phyloP scores from a whole-genome alignment of 306 rosid species.

The Prinsepia uniflora region DNA sequence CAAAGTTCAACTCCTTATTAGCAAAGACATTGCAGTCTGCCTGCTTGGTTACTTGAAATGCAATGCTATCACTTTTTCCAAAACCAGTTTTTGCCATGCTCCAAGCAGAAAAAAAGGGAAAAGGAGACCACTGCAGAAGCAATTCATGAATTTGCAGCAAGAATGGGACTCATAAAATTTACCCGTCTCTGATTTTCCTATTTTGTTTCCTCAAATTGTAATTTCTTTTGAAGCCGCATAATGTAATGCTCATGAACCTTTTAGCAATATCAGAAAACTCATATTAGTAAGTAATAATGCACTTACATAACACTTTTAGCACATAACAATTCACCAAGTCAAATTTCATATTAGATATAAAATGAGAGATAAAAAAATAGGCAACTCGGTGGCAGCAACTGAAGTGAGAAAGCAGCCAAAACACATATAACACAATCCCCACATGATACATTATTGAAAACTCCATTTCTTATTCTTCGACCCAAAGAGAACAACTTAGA shows the following conservation, averaged over 20 bases:
- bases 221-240: slow-evolving; percentile 55
- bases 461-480: too few relatives aligned
- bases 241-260: slow-evolving; percentile 87
- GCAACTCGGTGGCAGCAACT: slow-evolving; percentile 45
- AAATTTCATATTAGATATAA: slow-evolving; percentile 61
- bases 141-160: too few relatives aligned
- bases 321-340: too few relatives aligned
- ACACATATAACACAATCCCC: slow-evolving; percentile 43
- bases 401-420: slow-evolving; percentile 56
- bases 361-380: slow-evolving; percentile 52
- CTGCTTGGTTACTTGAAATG: too few relatives aligned
- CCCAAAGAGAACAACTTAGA: neutral
- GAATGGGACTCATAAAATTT: too few relatives aligned
- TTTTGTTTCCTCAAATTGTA: slow-evolving; percentile 77
- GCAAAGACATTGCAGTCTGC: too few relatives aligned
- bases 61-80: too few relatives aligned
- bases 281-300: slow-evolving; percentile 14
- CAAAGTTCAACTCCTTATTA: too few relatives aligned
- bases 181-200: too few relatives aligned
- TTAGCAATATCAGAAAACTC: slow-evolving; percentile 16
- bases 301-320: slow-evolving; percentile 6
- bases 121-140: too few relatives aligned
- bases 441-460: slow-evolving; percentile 65
- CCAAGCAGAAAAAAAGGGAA: too few relatives aligned
- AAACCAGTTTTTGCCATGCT: too few relatives aligned